Base-by-base conservation (phyloP, 768 basidiomycete species). In the Suillus fuscotomentosus region DNA sequence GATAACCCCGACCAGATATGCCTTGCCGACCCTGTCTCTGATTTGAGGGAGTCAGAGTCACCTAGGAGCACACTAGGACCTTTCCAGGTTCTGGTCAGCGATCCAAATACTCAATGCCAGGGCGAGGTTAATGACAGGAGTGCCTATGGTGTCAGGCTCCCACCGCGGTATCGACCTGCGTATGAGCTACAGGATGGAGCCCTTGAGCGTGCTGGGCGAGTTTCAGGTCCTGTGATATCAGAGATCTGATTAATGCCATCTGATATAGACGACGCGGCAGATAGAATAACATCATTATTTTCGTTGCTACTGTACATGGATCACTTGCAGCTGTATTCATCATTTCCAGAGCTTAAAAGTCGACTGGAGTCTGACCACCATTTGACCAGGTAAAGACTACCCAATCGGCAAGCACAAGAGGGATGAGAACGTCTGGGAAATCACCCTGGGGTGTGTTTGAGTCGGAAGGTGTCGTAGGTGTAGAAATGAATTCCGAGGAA, bases 131-230 rank as follows among this genome's bases (percentile, higher is more conserved):
- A 62, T 42, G 63, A 64, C 31, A 65, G 42, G 7, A 38, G 50
- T 17, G 43, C 34, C 36, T 65, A 63, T 27, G n/a, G 27, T 14
- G 55, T 55, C 43, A 51, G 24, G 4, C 62, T 57, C 47, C 62
- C 68, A 53, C 66, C 76, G 47, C 79, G 78, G 31, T 96, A 91
- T 72, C 80, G 81, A 36, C 94, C 94, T 1, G 94, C 95, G 1
- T 91, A 93, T 76, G 89, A 93, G 78, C 82, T 97, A 1, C 70
- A 79, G 41, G 92, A 96, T 70, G 91, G 84, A 27, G 79, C 79
- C 57, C 79, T 93, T 56, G 94, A 95, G 75, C 83, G 94, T 48
- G 88, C 83, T 13, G 90, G 90, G 11, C 79, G 90, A 41, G 85
- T 84, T 34, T 69, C 76, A 65, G 71, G 68, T 24, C 22, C 48